These are phyloP conservation scores for Rosa hybrid DNA, from an alignment of 331 rosid species.

Conservation along the genomic window DNA sequence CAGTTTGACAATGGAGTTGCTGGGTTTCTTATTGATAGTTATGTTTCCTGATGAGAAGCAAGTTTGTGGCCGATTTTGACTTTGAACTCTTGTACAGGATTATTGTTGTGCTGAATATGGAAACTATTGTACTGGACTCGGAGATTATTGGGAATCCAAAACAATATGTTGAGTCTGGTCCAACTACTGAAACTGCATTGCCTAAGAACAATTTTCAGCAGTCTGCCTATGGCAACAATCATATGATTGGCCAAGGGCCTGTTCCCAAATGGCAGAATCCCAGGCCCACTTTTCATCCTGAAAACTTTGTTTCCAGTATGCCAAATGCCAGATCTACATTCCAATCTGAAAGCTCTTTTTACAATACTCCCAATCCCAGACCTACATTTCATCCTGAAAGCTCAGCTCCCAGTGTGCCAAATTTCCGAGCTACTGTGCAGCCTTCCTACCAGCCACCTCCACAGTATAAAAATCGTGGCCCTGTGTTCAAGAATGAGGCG, in stretches of 20 bases:
- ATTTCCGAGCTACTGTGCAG: constrained; percentile 75
- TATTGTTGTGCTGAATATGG: constrained; percentile 78
- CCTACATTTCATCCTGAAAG: constrained; percentile 25
- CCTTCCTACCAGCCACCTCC: constrained; percentile 91
- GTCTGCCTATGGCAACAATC: constrained; percentile 35
- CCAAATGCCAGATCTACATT: neutral
- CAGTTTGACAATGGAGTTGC: neutral
- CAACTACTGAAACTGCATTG: constrained; percentile 36
- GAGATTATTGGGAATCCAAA: constrained; percentile 83
- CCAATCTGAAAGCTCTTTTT: neutral
- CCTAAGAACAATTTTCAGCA: constrained; percentile 33
- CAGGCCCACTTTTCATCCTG: neutral
- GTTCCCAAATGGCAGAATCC: neutral
- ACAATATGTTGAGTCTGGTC: constrained; percentile 41
- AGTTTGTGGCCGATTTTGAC: constrained; percentile 10
- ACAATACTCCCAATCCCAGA: constrained; percentile 5
- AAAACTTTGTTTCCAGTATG: neutral
- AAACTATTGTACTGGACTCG: constrained; percentile 74
- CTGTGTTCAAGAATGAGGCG: constrained; percentile 89
- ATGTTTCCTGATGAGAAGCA: neutral
- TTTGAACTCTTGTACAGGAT: constrained; percentile 50
- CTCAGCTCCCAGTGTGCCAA: constrained; percentile 39
- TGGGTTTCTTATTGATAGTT: neutral
- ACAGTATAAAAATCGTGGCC: constrained; percentile 67
- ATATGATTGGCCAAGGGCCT: constrained; percentile 27